Conservation (phyloP, 2,329 filamentous ascomycete species). For the Aspergillus hiratsukae region DNA sequence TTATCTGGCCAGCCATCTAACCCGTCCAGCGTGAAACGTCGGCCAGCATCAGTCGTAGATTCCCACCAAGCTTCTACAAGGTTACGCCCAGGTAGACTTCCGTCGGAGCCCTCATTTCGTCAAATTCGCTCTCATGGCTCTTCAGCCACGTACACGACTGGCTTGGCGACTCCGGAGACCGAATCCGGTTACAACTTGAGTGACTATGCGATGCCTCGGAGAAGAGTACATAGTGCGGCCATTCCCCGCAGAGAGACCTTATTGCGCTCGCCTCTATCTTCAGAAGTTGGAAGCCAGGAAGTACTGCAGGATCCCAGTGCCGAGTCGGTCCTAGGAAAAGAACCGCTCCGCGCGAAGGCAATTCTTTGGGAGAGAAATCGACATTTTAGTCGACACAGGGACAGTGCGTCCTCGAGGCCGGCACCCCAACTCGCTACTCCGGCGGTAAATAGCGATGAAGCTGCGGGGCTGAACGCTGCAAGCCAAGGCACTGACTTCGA, state of each 20-base stretch:
- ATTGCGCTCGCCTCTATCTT: slow-evolving; percentile 30
- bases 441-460: neutral
- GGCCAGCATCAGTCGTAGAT: slow-evolving; percentile 52
- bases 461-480: slow-evolving; percentile 15
- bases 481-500: slow-evolving; percentile 23
- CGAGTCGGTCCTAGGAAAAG: slow-evolving; percentile 15
- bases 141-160: slow-evolving; percentile 27
- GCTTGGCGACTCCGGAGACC: slow-evolving; percentile 39
- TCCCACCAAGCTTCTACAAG: slow-evolving; percentile 44
- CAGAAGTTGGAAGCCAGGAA: slow-evolving; percentile 24
- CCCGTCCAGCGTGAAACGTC: slow-evolving; percentile 38
- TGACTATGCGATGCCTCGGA: slow-evolving; percentile 23
- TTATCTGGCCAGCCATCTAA: slow-evolving; percentile 22
- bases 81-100: slow-evolving; percentile 29
- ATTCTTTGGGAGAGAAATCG: slow-evolving; percentile 15
- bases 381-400: slow-evolving; percentile 10
- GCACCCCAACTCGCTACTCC: slow-evolving; percentile 5
- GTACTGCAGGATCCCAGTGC: slow-evolving; percentile 10
- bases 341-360: slow-evolving; percentile 8
- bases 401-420: slow-evolving; percentile 7
- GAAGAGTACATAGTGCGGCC: slow-evolving; percentile 30
- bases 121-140: slow-evolving; percentile 33
- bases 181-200: slow-evolving; percentile 28
- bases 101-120: slow-evolving; percentile 49
- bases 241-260: slow-evolving; percentile 30